phyloP scores from a whole-genome alignment of 495 filamentous ascomycete species.

The Xeromyces bisporus region DNA sequence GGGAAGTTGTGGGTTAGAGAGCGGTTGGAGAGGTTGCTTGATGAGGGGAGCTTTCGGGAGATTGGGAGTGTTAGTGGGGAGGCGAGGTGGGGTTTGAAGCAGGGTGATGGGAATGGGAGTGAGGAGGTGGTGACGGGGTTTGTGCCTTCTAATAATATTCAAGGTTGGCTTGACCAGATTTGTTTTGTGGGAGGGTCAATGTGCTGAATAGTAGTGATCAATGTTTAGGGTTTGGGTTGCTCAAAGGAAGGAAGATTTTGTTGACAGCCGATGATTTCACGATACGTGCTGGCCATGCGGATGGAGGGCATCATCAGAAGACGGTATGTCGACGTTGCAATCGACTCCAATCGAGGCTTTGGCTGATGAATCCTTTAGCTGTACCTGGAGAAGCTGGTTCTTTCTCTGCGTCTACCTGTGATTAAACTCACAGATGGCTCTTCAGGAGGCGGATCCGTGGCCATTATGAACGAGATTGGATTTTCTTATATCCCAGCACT shows the following conservation, averaged over 20 bases:
- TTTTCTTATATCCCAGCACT: conserved; percentile 42
- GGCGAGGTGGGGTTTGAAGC: background rate
- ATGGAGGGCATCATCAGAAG: conserved; percentile 39
- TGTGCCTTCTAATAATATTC: background rate
- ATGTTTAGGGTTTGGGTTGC: conserved; percentile 16
- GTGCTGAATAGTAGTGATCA: no score
- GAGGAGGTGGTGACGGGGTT: background rate
- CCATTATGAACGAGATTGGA: conserved; percentile 35
- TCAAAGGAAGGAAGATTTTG: conserved; percentile 36
- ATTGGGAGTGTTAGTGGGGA: background rate
- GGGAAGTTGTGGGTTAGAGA: background rate
- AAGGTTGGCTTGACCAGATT: background rate
- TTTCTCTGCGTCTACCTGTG: conserved; percentile 36
- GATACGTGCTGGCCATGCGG: conserved; percentile 45
- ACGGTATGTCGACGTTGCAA: conserved; percentile 27
- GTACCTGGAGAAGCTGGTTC: conserved; percentile 38
- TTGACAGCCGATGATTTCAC: conserved; percentile 48
- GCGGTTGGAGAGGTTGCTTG: background rate
- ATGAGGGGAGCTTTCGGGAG: background rate
- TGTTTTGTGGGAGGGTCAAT: background rate
- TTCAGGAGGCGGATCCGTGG: conserved; percentile 44
- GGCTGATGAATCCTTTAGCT: no score
- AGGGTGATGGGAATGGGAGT: background rate
- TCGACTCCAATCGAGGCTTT: no score
- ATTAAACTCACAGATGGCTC: conserved; percentile 47